Evolutionary conservation across 2,329 filamentous ascomycete genomes (phyloP).

Genomic region (Lecanicillium sp.): DNA sequence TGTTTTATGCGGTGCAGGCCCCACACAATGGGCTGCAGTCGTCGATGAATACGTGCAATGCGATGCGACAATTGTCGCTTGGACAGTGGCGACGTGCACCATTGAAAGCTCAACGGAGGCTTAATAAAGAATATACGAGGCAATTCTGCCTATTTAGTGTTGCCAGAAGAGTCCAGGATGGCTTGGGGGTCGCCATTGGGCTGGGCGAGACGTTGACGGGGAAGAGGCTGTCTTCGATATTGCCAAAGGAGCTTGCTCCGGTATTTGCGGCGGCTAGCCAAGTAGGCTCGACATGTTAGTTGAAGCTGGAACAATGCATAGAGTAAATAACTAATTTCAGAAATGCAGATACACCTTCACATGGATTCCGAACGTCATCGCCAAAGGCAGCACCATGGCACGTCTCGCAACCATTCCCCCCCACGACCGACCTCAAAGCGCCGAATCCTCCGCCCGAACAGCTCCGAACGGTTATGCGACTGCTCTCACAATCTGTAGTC

Average conservation of each 20-base stretch:
- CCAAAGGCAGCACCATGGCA: conserved; percentile 18
- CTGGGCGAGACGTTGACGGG: conserved; percentile 7
- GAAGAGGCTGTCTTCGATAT: conserved; percentile 5
- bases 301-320: neutral
- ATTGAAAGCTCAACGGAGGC: no score
- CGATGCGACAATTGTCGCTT: conserved; percentile 4
- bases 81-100: no score
- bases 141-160: conserved; percentile 7
- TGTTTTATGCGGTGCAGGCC: no score
- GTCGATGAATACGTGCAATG: conserved; percentile 5
- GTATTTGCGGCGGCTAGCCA: conserved; percentile 3
- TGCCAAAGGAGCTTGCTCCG: conserved; percentile 7
- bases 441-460: conserved; percentile 32
- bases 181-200: conserved; percentile 7
- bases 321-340: neutral
- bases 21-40: conserved; percentile 3
- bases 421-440: conserved; percentile 25
- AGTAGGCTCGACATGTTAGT: neutral
- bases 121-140: neutral
- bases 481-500: conserved; percentile 46
- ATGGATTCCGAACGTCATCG: conserved; percentile 5
- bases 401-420: conserved; percentile 19
- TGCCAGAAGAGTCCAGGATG: conserved; percentile 6
- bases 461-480: conserved; percentile 44
- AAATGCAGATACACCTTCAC: conserved; percentile 2